Conservation (phyloP, 2,329 filamentous ascomycete genomes). For the Fusarium multiceps region DNA sequence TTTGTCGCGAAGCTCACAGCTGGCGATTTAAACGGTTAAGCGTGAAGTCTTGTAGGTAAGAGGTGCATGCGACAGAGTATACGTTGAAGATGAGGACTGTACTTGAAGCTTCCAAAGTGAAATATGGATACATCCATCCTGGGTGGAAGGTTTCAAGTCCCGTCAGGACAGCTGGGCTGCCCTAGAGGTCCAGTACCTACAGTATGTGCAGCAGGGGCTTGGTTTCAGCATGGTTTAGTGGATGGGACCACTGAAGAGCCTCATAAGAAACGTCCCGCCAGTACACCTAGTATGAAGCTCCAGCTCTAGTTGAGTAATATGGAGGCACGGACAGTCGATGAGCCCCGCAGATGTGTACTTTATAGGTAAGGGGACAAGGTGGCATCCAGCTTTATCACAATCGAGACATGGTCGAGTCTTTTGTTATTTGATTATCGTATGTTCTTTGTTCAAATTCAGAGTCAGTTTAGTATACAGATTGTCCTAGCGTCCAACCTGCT, state of each 20-base stretch:
- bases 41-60: neutral
- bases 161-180: neutral
- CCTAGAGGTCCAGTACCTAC: neutral
- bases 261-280: constrained; percentile 1
- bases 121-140: neutral
- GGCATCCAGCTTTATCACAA: neutral
- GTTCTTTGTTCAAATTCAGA: neutral
- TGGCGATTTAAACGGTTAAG: neutral
- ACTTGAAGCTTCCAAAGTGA: neutral
- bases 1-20: constrained; percentile 6
- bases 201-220: neutral
- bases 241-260: constrained; percentile 34
- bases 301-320: neutral
- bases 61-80: constrained; percentile 7
- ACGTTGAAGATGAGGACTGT: constrained; percentile 2
- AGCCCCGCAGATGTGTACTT: constrained; percentile 25
- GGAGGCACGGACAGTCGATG: constrained; percentile 3
- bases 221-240: constrained; percentile 27
- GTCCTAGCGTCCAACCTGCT: neutral
- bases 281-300: too few species aligned
- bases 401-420: neutral
- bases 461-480: neutral
- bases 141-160: neutral
- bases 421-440: too few species aligned
- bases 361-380: neutral